Percentiles rank a stretch among this genome's conserved stretches.
Evolutionary conservation across 2,329 filamentous ascomycete genomes (phyloP).

Genomic region (Erysiphe pulchra): DNA sequence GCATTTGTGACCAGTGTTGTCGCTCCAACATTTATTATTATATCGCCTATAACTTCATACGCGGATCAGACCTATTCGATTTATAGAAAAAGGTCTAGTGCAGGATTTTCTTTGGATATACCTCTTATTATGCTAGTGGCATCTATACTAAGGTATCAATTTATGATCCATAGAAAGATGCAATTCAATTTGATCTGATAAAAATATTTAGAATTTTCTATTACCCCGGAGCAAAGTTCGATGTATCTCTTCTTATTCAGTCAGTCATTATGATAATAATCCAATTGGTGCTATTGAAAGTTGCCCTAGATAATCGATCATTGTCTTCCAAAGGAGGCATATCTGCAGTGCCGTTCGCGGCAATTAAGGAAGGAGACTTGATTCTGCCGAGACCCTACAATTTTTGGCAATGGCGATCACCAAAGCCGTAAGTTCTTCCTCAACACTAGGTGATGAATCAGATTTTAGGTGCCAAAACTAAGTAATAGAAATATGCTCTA

Average conservation of each 20-base stretch:
- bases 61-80: conserved; percentile 40
- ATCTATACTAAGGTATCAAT: conserved; percentile 31
- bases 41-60: conserved; percentile 38
- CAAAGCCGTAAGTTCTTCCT: conserved; percentile 27
- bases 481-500: conserved; percentile 9
- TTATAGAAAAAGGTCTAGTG: conserved; percentile 35
- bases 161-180: not conserved
- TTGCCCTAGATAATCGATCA: conserved; percentile 42
- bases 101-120: conserved; percentile 44
- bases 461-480: too few species aligned
- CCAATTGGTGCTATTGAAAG: conserved; percentile 36
- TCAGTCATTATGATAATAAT: conserved; percentile 39
- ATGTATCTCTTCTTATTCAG: conserved; percentile 35
- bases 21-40: conserved; percentile 35
- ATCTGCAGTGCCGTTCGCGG: conserved; percentile 34
- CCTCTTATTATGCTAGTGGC: conserved; percentile 48
- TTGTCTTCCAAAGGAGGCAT: conserved; percentile 32
- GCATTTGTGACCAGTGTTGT: conserved; percentile 24
- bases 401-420: conserved; percentile 62
- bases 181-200: not conserved
- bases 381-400: conserved; percentile 35
- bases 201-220: conserved; percentile 32
- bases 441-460: too few species aligned
- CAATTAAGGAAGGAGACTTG: conserved; percentile 8
- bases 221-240: conserved; percentile 40